Evolutionary conservation across 139 green algal genomes (phyloP).

Genomic region (Ulvella scutata): DNA sequence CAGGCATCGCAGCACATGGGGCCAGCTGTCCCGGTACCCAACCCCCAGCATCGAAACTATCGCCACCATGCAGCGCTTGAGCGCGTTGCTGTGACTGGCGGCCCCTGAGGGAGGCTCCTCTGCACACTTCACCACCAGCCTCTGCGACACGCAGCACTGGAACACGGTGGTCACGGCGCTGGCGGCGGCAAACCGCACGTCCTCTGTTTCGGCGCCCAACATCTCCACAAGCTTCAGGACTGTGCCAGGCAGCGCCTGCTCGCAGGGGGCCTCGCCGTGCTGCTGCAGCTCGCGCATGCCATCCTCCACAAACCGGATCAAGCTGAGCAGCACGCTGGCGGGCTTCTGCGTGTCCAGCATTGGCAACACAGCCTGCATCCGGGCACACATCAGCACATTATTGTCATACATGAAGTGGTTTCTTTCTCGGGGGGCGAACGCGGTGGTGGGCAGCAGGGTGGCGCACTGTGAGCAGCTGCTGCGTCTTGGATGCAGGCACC

Average conservation of each 20-base stretch:
- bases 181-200: slow-evolving; percentile 39
- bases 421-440: too few relatives aligned
- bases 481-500: background rate
- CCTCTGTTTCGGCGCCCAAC: slow-evolving; percentile 57
- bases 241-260: slow-evolving; percentile 30
- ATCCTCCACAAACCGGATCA: slow-evolving; percentile 34
- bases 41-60: slow-evolving; percentile 43
- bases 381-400: background rate
- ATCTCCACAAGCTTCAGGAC: slow-evolving; percentile 42
- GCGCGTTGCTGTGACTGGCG: background rate
- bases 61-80: slow-evolving; percentile 21
- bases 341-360: slow-evolving; percentile 12
- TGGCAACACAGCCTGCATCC: background rate
- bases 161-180: slow-evolving; percentile 33
- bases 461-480: slow-evolving; percentile 34
- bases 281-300: slow-evolving; percentile 25
- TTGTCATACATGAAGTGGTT: background rate
- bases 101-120: slow-evolving; percentile 12
- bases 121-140: background rate
- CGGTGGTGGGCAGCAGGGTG: too few relatives aligned
- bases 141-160: slow-evolving; percentile 4
- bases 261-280: slow-evolving; percentile 16
- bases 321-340: slow-evolving; percentile 15
- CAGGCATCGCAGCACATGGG: slow-evolving; percentile 35
- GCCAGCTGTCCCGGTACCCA: slow-evolving; percentile 55